Evolutionary conservation across 139 green algal species (phyloP).

Genomic region (Chlorella sorokiniana): DNA sequence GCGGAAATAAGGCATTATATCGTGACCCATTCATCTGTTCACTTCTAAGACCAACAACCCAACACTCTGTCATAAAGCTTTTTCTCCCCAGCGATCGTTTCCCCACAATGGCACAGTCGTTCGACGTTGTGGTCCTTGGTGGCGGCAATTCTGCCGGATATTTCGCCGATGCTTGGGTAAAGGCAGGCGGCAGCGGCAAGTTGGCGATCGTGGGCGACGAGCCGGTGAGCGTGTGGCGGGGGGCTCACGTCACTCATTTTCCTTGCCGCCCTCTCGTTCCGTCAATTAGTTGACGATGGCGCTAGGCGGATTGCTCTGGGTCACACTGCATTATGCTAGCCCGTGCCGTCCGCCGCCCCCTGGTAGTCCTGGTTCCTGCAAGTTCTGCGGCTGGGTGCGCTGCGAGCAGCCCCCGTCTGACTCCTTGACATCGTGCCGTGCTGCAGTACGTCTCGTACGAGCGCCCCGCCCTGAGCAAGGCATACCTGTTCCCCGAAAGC

Average conservation of each 20-base stretch:
- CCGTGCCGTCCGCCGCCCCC: too few relatives aligned
- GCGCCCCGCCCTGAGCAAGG: conserved; percentile 89
- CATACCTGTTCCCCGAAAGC: conserved; percentile 77
- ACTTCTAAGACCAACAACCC: too few relatives aligned
- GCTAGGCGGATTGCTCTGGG: not conserved
- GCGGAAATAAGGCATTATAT: too few relatives aligned
- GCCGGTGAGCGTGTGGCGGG: conserved; percentile 39
- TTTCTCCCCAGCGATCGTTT: not conserved
- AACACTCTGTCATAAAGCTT: not conserved
- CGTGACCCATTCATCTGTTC: not conserved
- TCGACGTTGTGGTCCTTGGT: conserved; percentile 62
- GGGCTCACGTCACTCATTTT: not conserved
- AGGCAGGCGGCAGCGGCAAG: conserved; percentile 51
- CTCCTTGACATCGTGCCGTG: not conserved
- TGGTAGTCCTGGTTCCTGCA: not conserved
- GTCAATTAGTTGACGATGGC: not conserved
- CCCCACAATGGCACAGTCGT: conserved; percentile 3
- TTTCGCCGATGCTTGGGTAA: conserved; percentile 67
- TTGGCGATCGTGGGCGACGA: conserved; percentile 79
- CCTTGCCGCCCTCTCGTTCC: not conserved
- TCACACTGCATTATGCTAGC: not conserved
- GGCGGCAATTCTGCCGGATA: conserved; percentile 82
- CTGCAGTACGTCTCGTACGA: conserved; percentile 78
- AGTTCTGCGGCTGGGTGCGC: not conserved
- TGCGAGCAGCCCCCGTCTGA: not conserved